These are phyloP conservation scores for Beauveria australis DNA, from an alignment of 2,329 filamentous ascomycete genomes.

Conservation along the genomic window DNA sequence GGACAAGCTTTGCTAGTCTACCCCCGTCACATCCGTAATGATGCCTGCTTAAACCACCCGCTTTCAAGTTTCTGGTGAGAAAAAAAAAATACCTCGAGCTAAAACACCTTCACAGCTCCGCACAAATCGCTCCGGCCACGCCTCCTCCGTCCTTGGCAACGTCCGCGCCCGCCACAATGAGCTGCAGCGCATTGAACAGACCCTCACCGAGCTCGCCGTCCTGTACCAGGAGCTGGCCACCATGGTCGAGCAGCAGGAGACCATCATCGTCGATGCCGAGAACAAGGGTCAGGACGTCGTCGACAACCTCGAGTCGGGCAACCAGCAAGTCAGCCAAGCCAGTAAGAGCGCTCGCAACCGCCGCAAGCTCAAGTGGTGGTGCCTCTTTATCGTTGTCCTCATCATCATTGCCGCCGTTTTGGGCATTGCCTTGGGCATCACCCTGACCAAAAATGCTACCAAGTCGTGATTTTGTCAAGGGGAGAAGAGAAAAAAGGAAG, in stretches of 20 bases:
- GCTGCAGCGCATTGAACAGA: constrained; percentile 71
- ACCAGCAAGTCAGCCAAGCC: constrained; percentile 59
- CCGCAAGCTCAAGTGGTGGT: constrained; percentile 78
- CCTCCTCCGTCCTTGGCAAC: constrained; percentile 64
- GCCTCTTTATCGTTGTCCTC: constrained; percentile 52
- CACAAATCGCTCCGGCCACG: constrained; percentile 66
- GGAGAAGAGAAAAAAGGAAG: neutral
- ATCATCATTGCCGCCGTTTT: constrained; percentile 48
- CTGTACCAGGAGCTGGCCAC: constrained; percentile 71
- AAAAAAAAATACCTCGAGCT: neutral
- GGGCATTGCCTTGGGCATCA: constrained; percentile 46
- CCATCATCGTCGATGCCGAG: constrained; percentile 53
- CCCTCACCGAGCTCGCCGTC: constrained; percentile 58
- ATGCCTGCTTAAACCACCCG: neutral
- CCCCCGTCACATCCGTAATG: neutral
- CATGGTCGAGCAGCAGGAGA: constrained; percentile 64
- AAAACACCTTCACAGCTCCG: constrained; percentile 47
- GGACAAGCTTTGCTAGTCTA: neutral
- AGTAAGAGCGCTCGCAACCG: constrained; percentile 58
- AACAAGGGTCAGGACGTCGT: constrained; percentile 57
- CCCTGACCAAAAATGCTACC: constrained; percentile 22
- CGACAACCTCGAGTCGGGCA: constrained; percentile 60
- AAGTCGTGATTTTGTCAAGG: neutral
- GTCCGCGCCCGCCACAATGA: constrained; percentile 79
- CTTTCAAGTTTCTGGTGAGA: neutral